Percentiles rank a stretch among this genome's conserved stretches.
These are phyloP conservation scores for Kuraishia piskuri DNA, from an alignment of 805 yeast species.

Conservation along the genomic window DNA sequence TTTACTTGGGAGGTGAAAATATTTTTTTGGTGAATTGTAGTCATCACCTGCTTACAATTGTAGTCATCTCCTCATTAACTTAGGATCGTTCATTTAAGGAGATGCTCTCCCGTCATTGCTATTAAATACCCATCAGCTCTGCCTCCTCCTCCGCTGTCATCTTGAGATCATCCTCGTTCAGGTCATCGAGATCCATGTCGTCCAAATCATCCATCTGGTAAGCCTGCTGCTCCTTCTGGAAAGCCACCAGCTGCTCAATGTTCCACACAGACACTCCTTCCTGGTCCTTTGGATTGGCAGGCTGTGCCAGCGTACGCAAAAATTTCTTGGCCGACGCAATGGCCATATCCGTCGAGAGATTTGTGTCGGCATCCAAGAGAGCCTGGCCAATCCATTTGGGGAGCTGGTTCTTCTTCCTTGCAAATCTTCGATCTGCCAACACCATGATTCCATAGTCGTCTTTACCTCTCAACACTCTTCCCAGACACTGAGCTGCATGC, in stretches of 20 bases:
- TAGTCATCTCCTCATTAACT: no score
- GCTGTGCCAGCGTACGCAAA: constrained; percentile 89
- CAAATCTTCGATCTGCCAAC: constrained; percentile 87
- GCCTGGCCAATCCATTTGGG: constrained; percentile 98
- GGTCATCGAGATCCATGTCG: constrained; percentile 23
- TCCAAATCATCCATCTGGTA: constrained; percentile 11
- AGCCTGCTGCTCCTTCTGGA: constrained; percentile 43
- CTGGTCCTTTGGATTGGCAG: constrained; percentile 79
- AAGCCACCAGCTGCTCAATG: constrained; percentile 49
- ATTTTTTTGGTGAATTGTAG: no score
- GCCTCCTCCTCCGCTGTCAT: constrained; percentile 11
- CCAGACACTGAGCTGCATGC: constrained; percentile 98
- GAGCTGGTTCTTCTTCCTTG: constrained; percentile 74
- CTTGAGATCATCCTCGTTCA: constrained; percentile 12
- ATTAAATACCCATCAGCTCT: constrained; percentile 7
- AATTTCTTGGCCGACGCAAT: constrained; percentile 90
- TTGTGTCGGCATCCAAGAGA: constrained; percentile 81
- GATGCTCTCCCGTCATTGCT: neutral
- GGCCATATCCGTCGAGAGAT: constrained; percentile 95
- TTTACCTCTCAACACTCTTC: constrained; percentile 94
- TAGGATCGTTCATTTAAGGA: no score
- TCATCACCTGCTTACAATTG: no score
- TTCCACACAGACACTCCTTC: constrained; percentile 96
- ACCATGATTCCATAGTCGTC: constrained; percentile 99
- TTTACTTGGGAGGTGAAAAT: no score